These are phyloP conservation scores for Cyberlindnera suaveolens DNA, from an alignment of 805 yeast species.

Conservation along the genomic window DNA sequence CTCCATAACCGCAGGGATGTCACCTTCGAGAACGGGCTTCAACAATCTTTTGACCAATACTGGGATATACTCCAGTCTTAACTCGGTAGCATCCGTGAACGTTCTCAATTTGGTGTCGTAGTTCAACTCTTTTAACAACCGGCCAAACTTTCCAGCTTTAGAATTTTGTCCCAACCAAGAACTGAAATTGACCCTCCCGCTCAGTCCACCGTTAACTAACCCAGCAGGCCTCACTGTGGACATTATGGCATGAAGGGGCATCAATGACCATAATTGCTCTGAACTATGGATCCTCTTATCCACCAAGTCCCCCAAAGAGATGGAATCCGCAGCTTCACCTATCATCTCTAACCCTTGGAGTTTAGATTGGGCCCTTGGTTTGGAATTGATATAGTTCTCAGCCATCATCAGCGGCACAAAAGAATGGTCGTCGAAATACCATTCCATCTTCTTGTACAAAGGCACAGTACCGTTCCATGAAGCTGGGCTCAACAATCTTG, in stretches of 20 bases:
- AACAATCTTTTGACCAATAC: constrained; percentile 50
- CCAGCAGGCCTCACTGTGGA: constrained; percentile 80
- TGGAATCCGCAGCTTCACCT: constrained; percentile 78
- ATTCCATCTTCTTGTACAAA: constrained; percentile 75
- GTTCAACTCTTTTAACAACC: constrained; percentile 81
- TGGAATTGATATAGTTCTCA: constrained; percentile 76
- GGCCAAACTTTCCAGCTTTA: constrained; percentile 66
- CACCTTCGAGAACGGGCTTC: constrained; percentile 53
- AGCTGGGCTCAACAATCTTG: constrained; percentile 55
- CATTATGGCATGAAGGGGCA: constrained; percentile 85
- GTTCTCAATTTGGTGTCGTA: constrained; percentile 81
- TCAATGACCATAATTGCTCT: constrained; percentile 89
- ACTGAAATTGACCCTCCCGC: constrained; percentile 72
- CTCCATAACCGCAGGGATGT: constrained; percentile 59
- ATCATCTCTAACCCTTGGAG: constrained; percentile 53
- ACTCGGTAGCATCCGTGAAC: constrained; percentile 65
- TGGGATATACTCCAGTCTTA: constrained; percentile 74
- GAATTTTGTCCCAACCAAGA: constrained; percentile 89
- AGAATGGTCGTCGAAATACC: constrained; percentile 91
- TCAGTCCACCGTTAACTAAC: constrained; percentile 63
- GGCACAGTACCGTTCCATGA: constrained; percentile 49
- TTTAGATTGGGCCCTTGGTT: constrained; percentile 45
- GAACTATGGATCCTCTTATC: constrained; percentile 80
- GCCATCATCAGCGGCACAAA: constrained; percentile 94
- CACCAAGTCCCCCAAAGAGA: constrained; percentile 78